A percentile compares a stretch with the other conserved stretches of the same genome.
Evolutionary conservation across 768 basidiomycete species (phyloP).

Genomic region (Calvatia gigantea): DNA sequence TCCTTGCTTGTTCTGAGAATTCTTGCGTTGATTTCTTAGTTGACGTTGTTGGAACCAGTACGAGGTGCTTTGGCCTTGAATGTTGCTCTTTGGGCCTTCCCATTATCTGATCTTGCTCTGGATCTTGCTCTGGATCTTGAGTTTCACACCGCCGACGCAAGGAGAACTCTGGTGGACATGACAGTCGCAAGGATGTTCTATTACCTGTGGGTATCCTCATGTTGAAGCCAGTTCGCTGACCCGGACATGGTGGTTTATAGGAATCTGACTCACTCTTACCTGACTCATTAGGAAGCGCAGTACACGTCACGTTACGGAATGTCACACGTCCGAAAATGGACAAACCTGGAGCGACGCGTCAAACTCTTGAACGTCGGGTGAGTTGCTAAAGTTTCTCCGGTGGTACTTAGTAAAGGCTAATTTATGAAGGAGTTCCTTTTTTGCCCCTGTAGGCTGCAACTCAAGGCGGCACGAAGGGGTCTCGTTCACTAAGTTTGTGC

Average conservation of each 20-base stretch:
- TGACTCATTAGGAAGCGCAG: slow-evolving; percentile 2
- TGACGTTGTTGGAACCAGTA: not conserved
- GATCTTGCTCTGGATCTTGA: not conserved
- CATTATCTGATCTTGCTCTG: not conserved
- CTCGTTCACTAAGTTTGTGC: too few relatives aligned
- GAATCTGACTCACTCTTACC: not conserved
- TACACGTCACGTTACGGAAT: not conserved
- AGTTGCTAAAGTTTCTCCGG: too few relatives aligned
- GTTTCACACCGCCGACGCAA: not conserved
- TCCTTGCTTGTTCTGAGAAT: not conserved
- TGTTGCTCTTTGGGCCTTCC: not conserved
- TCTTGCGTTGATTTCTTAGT: not conserved
- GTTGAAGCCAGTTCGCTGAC: not conserved
- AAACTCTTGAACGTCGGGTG: not conserved
- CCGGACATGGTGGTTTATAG: slow-evolving; percentile 7
- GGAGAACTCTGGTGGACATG: not conserved
- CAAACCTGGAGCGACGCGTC: not conserved
- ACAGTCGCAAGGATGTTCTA: not conserved
- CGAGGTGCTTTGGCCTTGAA: not conserved
- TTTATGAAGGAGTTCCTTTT: too few relatives aligned
- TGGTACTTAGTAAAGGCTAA: too few relatives aligned
- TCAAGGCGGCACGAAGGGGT: too few relatives aligned
- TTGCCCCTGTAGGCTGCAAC: too few relatives aligned
- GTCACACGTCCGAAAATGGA: not conserved
- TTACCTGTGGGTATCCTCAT: not conserved